A percentile compares a stretch with the other conserved stretches of the same genome.
Evolutionary conservation across 2,329 filamentous ascomycete genomes (phyloP).

Genomic region (Chaetoscypha palmicola): DNA sequence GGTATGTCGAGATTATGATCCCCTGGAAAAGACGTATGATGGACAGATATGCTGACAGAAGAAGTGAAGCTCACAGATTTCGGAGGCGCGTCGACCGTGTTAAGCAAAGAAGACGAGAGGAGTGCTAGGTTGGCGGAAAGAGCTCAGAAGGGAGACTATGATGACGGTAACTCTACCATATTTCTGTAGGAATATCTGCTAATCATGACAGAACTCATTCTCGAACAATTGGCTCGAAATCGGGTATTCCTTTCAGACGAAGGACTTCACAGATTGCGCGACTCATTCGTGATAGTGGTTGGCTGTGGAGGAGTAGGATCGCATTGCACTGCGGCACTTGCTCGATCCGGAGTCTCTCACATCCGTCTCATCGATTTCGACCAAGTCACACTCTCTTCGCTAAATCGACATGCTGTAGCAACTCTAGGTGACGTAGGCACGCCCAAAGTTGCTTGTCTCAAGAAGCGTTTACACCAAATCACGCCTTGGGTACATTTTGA

Average conservation of each 20-base stretch:
- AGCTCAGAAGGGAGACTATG: constrained; percentile 57
- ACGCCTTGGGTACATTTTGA: constrained; percentile 91
- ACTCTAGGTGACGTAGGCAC: constrained; percentile 90
- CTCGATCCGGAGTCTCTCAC: constrained; percentile 81
- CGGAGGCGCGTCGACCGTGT: constrained; percentile 32
- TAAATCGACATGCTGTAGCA: constrained; percentile 94
- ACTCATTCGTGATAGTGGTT: constrained; percentile 80
- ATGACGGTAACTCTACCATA: constrained; percentile 46
- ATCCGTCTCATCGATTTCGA: constrained; percentile 93
- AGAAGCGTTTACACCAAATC: constrained; percentile 73
- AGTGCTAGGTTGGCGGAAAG: constrained; percentile 52
- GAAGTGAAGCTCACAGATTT: constrained; percentile 43
- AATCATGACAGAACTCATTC: constrained; percentile 60
- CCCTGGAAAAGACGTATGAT: background rate
- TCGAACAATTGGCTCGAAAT: constrained; percentile 91
- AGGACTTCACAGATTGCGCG: constrained; percentile 71
- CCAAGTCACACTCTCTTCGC: constrained; percentile 87
- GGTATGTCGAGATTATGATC: constrained; percentile 27
- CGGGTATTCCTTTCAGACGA: constrained; percentile 80
- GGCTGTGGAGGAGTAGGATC: constrained; percentile 93
- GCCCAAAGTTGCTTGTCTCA: constrained; percentile 81
- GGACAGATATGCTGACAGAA: constrained; percentile 31
- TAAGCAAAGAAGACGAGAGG: constrained; percentile 55
- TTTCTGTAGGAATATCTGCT: constrained; percentile 1
- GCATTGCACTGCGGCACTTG: constrained; percentile 78